Conservation (phyloP, 495 filamentous ascomycete genomes). For the Lasiosphaeria hispida region DNA sequence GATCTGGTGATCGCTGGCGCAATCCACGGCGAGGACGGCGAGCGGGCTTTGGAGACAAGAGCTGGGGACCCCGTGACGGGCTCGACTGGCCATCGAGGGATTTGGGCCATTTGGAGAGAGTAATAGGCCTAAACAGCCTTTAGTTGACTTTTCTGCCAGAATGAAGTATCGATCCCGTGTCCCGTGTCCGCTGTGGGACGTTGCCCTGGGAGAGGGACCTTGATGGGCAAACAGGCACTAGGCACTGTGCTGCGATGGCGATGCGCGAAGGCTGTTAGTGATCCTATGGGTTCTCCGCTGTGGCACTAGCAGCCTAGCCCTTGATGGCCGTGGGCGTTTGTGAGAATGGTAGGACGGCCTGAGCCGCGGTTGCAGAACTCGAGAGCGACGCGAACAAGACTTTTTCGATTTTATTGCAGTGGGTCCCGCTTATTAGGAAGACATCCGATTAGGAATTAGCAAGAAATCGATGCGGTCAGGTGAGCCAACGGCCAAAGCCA, state of each 20-base stretch:
- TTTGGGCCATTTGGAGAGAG: not conserved
- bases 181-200: not conserved
- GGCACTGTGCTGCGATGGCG: not conserved
- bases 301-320: not conserved
- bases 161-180: conserved; percentile 10
- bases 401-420: conserved; percentile 8
- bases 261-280: not conserved
- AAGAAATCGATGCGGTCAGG: not conserved
- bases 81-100: conserved; percentile 1
- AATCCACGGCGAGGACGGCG: too few species aligned
- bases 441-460: conserved; percentile 1
- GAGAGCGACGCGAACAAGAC: not conserved
- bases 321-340: not conserved
- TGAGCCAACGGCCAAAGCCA: too few species aligned
- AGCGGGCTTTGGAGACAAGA: not conserved
- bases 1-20: conserved; percentile 13
- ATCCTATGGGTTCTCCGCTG: not conserved
- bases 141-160: conserved; percentile 9
- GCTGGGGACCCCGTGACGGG: not conserved
- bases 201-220: conserved; percentile 1
- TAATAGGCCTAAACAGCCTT: conserved; percentile 6
- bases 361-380: conserved; percentile 10
- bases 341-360: conserved; percentile 5
- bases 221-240: not conserved
- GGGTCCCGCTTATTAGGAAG: conserved; percentile 10